These are phyloP conservation scores for Salix dunnii DNA, from an alignment of 345 rosid species.

Conservation along the genomic window DNA sequence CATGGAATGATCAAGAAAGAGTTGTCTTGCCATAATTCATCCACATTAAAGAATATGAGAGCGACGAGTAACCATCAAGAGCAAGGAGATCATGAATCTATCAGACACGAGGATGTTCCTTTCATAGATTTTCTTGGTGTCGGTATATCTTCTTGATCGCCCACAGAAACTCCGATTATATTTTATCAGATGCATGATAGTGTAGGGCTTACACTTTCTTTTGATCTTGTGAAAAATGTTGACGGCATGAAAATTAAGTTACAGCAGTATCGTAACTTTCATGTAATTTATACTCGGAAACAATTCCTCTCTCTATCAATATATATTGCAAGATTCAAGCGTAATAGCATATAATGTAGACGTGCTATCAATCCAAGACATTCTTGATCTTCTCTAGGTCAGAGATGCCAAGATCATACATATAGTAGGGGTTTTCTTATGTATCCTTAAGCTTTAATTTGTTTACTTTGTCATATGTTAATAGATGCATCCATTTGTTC, in stretches of 20 bases:
- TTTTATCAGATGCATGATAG: slow-evolving; percentile 13
- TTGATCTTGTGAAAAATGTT: slow-evolving; percentile 11
- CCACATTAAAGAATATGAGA: slow-evolving; percentile 12
- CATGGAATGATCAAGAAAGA: slow-evolving; percentile 19
- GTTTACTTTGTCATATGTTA: background rate
- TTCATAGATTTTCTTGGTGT: slow-evolving; percentile 63
- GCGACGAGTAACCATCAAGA: slow-evolving; percentile 22
- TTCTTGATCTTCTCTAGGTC: background rate
- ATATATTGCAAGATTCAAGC: background rate
- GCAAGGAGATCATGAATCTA: slow-evolving; percentile 23
- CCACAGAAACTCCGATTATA: slow-evolving; percentile 15
- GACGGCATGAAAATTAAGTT: slow-evolving; percentile 12
- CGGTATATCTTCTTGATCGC: slow-evolving; percentile 55
- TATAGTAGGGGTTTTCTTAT: background rate
- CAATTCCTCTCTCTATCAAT: background rate
- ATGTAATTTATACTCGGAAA: background rate
- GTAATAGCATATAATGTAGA: background rate
- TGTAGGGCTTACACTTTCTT: slow-evolving; percentile 12
- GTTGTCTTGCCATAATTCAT: slow-evolving; percentile 18
- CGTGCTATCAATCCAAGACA: slow-evolving; percentile 1
- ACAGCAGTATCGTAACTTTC: slow-evolving; percentile 15
- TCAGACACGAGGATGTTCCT: slow-evolving; percentile 20
- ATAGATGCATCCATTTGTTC: too few species aligned
- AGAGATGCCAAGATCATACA: background rate
- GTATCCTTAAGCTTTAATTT: background rate